These are phyloP conservation scores for Triticum turgidum DNA, from an alignment of 176 grass and related monocot genomes.

Conservation along the genomic window DNA sequence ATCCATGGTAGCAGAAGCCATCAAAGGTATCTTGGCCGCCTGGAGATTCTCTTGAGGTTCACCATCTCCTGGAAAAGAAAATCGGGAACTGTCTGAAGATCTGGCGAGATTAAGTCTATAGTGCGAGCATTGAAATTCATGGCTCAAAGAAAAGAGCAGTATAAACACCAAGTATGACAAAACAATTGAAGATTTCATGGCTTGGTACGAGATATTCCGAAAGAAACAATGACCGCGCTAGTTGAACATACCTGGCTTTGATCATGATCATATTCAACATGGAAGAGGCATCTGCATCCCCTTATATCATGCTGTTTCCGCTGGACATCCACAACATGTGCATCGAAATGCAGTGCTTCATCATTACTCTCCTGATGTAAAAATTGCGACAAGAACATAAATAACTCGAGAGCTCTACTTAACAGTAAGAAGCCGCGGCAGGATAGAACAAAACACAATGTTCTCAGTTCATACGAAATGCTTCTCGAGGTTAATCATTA, in stretches of 20 bases:
- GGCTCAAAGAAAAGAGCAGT: not conserved
- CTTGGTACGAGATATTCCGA: not conserved
- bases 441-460: not conserved
- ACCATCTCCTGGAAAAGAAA: constrained; percentile 53
- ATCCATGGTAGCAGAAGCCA: not conserved
- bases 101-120: not conserved
- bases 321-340: constrained; percentile 66
- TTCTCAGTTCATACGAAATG: not conserved
- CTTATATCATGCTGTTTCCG: constrained; percentile 88
- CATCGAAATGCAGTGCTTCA: constrained; percentile 85
- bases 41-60: constrained; percentile 55
- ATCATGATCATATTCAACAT: constrained; percentile 80
- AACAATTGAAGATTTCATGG: not conserved
- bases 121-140: not conserved
- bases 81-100: not conserved
- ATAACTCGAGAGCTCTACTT: not conserved
- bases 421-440: not conserved
- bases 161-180: not conserved
- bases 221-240: not conserved
- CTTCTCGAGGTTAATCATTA: not conserved
- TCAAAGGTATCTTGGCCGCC: constrained; percentile 51
- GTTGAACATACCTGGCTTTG: constrained; percentile 55
- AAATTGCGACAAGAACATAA: constrained; percentile 15
- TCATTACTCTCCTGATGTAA: constrained; percentile 63
- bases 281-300: constrained; percentile 89